These are phyloP conservation scores for Francoa sonchifolia DNA, from an alignment of 441 rosid species.

Conservation along the genomic window DNA sequence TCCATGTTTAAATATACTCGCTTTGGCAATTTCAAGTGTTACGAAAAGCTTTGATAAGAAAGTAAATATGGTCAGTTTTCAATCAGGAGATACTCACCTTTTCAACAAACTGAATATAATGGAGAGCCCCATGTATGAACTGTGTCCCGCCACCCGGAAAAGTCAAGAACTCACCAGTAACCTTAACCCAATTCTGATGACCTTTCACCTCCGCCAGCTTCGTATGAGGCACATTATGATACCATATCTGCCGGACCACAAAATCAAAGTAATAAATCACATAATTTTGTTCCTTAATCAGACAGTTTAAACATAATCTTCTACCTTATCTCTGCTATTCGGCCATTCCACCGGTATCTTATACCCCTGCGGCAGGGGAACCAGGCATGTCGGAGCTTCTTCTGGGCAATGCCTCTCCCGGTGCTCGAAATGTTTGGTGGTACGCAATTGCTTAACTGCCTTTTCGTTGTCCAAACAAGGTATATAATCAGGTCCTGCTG, in stretches of 20 bases:
- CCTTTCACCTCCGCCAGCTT: constrained; percentile 73
- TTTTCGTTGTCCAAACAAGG: constrained; percentile 89
- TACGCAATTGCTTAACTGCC: constrained; percentile 37
- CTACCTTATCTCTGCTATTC: constrained; percentile 74
- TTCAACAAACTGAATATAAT: constrained; percentile 69
- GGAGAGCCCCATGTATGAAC: constrained; percentile 88
- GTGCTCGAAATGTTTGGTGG: constrained; percentile 64
- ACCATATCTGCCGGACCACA: constrained; percentile 67
- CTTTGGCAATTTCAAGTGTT: too few species aligned
- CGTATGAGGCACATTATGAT: constrained; percentile 76
- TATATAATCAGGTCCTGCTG: constrained; percentile 75
- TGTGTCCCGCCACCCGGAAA: constrained; percentile 98
- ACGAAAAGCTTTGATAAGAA: too few species aligned
- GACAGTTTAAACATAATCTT: not conserved
- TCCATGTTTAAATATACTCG: too few species aligned
- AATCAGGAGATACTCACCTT: too few species aligned
- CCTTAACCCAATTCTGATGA: constrained; percentile 92
- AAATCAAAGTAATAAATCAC: not conserved
- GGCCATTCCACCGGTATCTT: constrained; percentile 68
- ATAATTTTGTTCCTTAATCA: too few species aligned
- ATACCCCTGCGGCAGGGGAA: constrained; percentile 55
- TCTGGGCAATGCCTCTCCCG: constrained; percentile 94
- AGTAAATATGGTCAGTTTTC: too few species aligned
- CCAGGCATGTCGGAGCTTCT: constrained; percentile 64
- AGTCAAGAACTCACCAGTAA: constrained; percentile 78